Conservation (phyloP, 768 basidiomycete species). For the Lactifluus subvellereus region DNA sequence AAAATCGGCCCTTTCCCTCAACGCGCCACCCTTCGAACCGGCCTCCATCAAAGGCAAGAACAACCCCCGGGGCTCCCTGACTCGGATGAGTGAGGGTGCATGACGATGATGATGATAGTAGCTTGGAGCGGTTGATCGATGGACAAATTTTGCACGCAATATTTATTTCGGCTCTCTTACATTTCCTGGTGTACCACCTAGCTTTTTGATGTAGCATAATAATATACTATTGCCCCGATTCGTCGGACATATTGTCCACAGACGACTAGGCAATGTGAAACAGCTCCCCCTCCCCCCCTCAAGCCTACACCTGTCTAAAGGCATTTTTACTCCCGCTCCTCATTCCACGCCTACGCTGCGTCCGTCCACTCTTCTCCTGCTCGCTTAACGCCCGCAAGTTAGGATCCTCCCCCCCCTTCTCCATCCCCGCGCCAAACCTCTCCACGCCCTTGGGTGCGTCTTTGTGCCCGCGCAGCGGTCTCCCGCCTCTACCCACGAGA, state of each 20-base stretch:
- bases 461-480: constrained; percentile 31
- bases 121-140: too few relatives aligned
- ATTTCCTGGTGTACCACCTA: neutral
- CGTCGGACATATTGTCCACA: too few relatives aligned
- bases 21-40: constrained; percentile 52
- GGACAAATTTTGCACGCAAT: neutral
- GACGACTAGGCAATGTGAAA: too few relatives aligned
- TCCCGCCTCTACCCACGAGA: constrained; percentile 24
- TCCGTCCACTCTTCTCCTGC: constrained; percentile 72
- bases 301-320: constrained; percentile 36
- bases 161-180: neutral
- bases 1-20: constrained; percentile 44
- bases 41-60: constrained; percentile 26
- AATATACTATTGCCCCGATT: too few relatives aligned
- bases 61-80: neutral
- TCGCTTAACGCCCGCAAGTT: constrained; percentile 45
- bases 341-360: constrained; percentile 66
- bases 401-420: constrained; percentile 60
- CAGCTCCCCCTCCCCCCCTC: too few relatives aligned
- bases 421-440: constrained; percentile 83
- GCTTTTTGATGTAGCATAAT: neutral
- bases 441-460: constrained; percentile 58
- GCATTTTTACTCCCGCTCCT: constrained; percentile 90
- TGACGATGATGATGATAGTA: too few relatives aligned
- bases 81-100: too few relatives aligned